These are phyloP conservation scores for Vairimorpha necatrix DNA, from an alignment of 371 early-diverging fungal species.

Conservation along the genomic window DNA sequence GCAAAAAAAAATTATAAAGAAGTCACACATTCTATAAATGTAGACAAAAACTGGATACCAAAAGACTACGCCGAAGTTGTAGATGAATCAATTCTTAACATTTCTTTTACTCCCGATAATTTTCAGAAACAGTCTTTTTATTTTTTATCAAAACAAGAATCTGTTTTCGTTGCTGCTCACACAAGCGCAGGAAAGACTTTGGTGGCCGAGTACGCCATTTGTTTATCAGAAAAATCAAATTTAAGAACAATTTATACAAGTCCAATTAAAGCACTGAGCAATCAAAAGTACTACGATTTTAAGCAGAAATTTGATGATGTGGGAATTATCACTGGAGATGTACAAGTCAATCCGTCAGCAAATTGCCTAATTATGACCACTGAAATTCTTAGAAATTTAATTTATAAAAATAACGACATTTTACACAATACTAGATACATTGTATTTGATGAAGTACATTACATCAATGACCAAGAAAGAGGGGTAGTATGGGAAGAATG, in stretches of 20 bases:
- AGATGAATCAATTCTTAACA: slow-evolving; percentile 44
- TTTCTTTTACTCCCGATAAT: slow-evolving; percentile 81
- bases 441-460: slow-evolving; percentile 98
- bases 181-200: slow-evolving; percentile 99
- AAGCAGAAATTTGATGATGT: slow-evolving; percentile 74
- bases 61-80: slow-evolving; percentile 32
- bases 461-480: slow-evolving; percentile 87
- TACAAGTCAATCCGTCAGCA: slow-evolving; percentile 89
- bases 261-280: slow-evolving; percentile 95
- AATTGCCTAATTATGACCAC: slow-evolving; percentile 96
- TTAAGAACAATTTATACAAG: slow-evolving; percentile 87
- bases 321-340: slow-evolving; percentile 96
- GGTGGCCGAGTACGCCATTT: slow-evolving; percentile 96
- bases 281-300: slow-evolving; percentile 97
- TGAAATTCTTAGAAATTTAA: slow-evolving; percentile 92
- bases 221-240: slow-evolving; percentile 68
- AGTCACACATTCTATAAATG: slow-evolving; percentile 2
- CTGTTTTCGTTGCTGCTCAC: slow-evolving; percentile 96
- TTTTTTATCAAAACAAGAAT: slow-evolving; percentile 82
- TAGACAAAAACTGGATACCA: slow-evolving; percentile 37
- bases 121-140: slow-evolving; percentile 96
- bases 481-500: slow-evolving; percentile 99
- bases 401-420: slow-evolving; percentile 88
- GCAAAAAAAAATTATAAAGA: slow-evolving; percentile 1
- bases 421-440: slow-evolving; percentile 96